A percentile compares a stretch with the other conserved stretches of the same genome.
phyloP scores from a whole-genome alignment of 352 stramenopile genomes.

The Phytophthora meadii region DNA sequence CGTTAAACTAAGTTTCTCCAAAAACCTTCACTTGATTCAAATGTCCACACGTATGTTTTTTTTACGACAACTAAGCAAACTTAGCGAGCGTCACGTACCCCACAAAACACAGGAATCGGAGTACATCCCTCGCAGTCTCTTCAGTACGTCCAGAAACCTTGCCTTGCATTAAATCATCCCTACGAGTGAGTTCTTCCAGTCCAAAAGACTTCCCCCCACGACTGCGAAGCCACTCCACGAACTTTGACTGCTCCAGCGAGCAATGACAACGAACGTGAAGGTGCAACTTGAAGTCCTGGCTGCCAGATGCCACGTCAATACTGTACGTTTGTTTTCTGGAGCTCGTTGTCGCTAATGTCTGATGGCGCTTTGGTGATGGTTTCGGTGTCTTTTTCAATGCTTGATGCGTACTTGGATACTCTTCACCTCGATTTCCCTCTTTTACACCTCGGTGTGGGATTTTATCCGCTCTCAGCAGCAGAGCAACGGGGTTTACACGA shows the following conservation, averaged over 20 bases:
- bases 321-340: slow-evolving; percentile 38
- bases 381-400: slow-evolving; percentile 44
- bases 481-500: slow-evolving; percentile 55
- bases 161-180: slow-evolving; percentile 2
- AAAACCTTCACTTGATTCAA: neutral
- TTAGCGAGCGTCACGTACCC: slow-evolving; percentile 15
- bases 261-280: slow-evolving; percentile 64
- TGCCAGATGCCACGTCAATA: slow-evolving; percentile 45
- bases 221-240: slow-evolving; percentile 66
- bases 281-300: slow-evolving; percentile 29
- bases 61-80: neutral
- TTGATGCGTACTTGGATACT: too few relatives aligned
- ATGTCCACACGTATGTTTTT: neutral
- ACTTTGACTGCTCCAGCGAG: slow-evolving; percentile 43
- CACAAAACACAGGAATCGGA: slow-evolving; percentile 59
- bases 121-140: slow-evolving; percentile 45
- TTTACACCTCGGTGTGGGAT: slow-evolving; percentile 24
- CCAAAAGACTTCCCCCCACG: slow-evolving; percentile 29
- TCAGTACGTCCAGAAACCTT: slow-evolving; percentile 17
- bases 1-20: too few relatives aligned
- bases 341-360: slow-evolving; percentile 1
- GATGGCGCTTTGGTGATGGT: slow-evolving; percentile 42
- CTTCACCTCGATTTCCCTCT: neutral
- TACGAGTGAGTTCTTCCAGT: slow-evolving; percentile 31
- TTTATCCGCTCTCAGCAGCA: slow-evolving; percentile 48